These are phyloP conservation scores for Aureobasidium mangrovei DNA, from an alignment of 2,329 filamentous ascomycete genomes.

Conservation along the genomic window DNA sequence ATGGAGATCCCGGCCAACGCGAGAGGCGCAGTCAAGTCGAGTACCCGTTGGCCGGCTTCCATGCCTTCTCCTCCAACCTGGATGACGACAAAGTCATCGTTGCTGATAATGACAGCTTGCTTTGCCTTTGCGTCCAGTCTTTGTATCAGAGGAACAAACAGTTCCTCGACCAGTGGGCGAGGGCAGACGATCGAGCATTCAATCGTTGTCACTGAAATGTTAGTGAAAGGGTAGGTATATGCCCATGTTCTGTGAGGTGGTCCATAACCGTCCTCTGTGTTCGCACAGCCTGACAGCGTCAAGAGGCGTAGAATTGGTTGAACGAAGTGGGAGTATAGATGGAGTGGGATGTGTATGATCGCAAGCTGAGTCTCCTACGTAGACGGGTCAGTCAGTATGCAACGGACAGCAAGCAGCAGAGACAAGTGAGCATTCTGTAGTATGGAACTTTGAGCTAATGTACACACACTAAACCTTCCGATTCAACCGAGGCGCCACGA, in stretches of 20 bases:
- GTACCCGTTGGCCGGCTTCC: constrained; percentile 81
- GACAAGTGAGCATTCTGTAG: neutral
- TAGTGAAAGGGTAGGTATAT: constrained; percentile 69
- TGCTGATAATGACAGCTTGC: constrained; percentile 58
- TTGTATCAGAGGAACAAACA: constrained; percentile 66
- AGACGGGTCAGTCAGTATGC: constrained; percentile 8
- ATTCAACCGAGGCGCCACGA: neutral
- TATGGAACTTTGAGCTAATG: neutral
- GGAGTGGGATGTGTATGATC: constrained; percentile 81
- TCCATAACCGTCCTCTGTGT: constrained; percentile 31
- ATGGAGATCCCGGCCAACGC: constrained; percentile 90
- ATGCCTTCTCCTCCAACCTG: constrained; percentile 84
- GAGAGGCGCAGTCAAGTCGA: constrained; percentile 83
- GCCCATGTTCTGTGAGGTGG: constrained; percentile 34
- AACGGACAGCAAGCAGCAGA: neutral
- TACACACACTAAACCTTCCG: neutral
- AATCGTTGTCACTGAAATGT: constrained; percentile 83
- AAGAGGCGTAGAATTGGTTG: constrained; percentile 82
- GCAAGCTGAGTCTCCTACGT: constrained; percentile 74
- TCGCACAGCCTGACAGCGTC: constrained; percentile 38
- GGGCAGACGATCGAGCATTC: constrained; percentile 92
- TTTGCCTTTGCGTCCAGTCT: constrained; percentile 44
- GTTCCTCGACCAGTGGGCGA: constrained; percentile 58
- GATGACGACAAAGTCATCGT: constrained; percentile 78
- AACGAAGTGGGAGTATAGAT: constrained; percentile 67